Conservation (phyloP, 768 basidiomycete species). For the Pisolithus microcarpus region DNA sequence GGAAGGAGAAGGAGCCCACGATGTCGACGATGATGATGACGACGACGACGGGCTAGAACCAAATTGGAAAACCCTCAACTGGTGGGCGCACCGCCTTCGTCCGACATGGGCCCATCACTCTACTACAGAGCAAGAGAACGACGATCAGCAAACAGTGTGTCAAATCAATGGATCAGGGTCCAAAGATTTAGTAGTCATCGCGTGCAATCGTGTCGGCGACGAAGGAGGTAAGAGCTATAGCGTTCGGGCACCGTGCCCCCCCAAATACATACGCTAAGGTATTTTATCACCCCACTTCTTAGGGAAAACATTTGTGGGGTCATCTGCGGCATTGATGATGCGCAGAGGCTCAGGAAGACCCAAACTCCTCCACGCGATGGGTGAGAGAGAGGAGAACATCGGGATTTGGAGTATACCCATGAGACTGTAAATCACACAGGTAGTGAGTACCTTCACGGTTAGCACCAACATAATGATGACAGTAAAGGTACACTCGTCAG, state of each 20-base stretch:
- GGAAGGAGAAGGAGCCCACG: background rate
- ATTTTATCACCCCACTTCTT: background rate
- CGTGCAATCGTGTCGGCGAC: conserved; percentile 71
- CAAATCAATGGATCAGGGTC: conserved; percentile 3
- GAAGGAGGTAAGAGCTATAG: conserved; percentile 69
- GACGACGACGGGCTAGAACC: conserved; percentile 16
- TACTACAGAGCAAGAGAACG: conserved; percentile 12
- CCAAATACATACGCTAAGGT: background rate
- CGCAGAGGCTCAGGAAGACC: conserved; percentile 42
- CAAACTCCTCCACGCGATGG: conserved; percentile 51
- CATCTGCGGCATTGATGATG: conserved; percentile 61
- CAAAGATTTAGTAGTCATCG: conserved; percentile 56
- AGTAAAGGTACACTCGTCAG: background rate
- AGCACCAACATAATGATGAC: background rate
- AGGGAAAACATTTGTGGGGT: conserved; percentile 74
- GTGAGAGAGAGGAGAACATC: conserved; percentile 51
- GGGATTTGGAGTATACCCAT: conserved; percentile 40
- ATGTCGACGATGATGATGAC: background rate
- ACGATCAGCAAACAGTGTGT: conserved; percentile 5
- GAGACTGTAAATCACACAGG: conserved; percentile 1
- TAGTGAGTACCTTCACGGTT: background rate
- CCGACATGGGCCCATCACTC: conserved; percentile 47
- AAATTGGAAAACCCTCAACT: conserved; percentile 60
- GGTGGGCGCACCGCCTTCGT: conserved; percentile 62
- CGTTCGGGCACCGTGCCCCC: too few species aligned